Evolutionary conservation across 805 yeast species (phyloP).

Genomic region (Zygosaccharomyces rouxii): DNA sequence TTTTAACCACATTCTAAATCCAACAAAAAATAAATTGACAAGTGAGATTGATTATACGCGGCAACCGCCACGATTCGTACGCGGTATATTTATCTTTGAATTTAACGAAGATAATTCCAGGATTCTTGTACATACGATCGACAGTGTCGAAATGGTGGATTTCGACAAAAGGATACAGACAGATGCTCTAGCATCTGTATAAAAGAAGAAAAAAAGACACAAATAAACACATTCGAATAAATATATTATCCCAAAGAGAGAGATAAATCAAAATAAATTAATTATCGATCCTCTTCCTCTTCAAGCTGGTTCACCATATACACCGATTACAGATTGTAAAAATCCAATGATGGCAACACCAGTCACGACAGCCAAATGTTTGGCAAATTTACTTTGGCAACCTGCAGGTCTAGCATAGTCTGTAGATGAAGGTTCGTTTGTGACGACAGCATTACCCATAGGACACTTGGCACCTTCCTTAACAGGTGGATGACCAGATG

Average conservation of each 20-base stretch:
- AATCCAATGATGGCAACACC: slow-evolving; percentile 22
- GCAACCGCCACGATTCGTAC: slow-evolving; percentile 10
- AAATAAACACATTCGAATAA: not conserved
- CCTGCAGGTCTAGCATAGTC: slow-evolving; percentile 9
- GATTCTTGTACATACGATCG: slow-evolving; percentile 61
- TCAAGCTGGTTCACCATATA: slow-evolving; percentile 29
- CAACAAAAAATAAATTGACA: slow-evolving; percentile 12
- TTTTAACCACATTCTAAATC: slow-evolving; percentile 18
- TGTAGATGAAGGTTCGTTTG: slow-evolving; percentile 10
- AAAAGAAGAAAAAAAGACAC: not conserved
- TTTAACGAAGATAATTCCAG: slow-evolving; percentile 50
- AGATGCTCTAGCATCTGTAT: slow-evolving; percentile 24
- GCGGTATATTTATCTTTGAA: slow-evolving; percentile 64
- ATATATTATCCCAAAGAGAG: not conserved
- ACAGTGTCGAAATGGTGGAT: slow-evolving; percentile 58
- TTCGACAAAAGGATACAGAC: slow-evolving; percentile 29
- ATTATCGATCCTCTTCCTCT: not conserved
- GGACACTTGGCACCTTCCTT: slow-evolving; percentile 18
- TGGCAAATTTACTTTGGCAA: slow-evolving; percentile 14
- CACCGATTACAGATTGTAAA: slow-evolving; percentile 30
- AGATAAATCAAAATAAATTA: not conserved
- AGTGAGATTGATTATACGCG: slow-evolving; percentile 1
- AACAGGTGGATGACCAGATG: slow-evolving; percentile 15
- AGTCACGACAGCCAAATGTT: slow-evolving; percentile 19
- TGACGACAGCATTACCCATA: slow-evolving; percentile 13